These are phyloP conservation scores for Ophiosphaerella narmari DNA, from an alignment of 2,329 filamentous ascomycete species.

Conservation along the genomic window DNA sequence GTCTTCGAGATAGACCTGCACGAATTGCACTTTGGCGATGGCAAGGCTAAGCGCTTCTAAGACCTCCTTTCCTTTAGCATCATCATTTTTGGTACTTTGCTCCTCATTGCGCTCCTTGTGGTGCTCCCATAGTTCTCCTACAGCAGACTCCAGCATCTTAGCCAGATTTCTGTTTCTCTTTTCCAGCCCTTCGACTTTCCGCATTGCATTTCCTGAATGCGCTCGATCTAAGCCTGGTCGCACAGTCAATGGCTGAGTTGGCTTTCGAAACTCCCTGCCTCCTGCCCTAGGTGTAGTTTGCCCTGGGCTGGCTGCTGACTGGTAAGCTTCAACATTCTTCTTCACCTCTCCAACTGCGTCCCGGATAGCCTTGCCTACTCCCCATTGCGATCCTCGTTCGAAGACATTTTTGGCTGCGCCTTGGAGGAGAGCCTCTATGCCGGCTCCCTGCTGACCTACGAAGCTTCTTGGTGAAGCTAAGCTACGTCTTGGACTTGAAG, in stretches of 20 bases:
- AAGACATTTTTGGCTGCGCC: constrained; percentile 76
- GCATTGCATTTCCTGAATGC: constrained; percentile 28
- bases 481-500: constrained; percentile 31
- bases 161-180: constrained; percentile 69
- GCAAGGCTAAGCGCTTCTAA: constrained; percentile 52
- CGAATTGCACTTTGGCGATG: constrained; percentile 57
- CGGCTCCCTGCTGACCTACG: constrained; percentile 34
- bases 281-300: constrained; percentile 40
- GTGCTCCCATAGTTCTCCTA: constrained; percentile 65
- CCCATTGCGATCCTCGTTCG: constrained; percentile 74
- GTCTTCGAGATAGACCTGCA: constrained; percentile 57
- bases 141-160: constrained; percentile 68
- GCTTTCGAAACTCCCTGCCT: constrained; percentile 42
- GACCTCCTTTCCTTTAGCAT: constrained; percentile 32
- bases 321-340: constrained; percentile 72
- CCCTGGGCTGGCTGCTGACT: constrained; percentile 44
- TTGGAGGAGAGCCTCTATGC: constrained; percentile 73
- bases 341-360: constrained; percentile 80
- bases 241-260: constrained; percentile 27
- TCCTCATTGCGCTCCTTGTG: constrained; percentile 57
- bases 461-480: constrained; percentile 35
- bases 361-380: constrained; percentile 79
- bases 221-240: constrained; percentile 26
- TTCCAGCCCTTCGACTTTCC: constrained; percentile 57
- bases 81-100: constrained; percentile 31